Evolutionary conservation across 805 yeast species (phyloP), one percentile per base, ranked within the genome.

Genomic region (Candida xyloterini): DNA sequence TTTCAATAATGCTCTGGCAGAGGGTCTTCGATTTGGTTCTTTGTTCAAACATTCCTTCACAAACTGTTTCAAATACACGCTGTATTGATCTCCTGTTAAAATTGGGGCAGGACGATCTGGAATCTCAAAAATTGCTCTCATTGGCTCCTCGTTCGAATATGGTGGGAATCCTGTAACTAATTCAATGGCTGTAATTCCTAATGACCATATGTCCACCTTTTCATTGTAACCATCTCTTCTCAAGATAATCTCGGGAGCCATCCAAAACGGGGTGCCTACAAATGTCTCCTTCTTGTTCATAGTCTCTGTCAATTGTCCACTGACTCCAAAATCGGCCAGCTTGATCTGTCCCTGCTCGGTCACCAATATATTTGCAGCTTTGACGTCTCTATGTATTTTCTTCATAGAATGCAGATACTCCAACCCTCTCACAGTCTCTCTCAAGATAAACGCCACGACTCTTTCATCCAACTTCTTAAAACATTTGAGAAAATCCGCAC

Each of bases 231-330:
- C 95, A 8, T 64, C 59, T 32, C 53, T 45, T 22, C 59, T 53
- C 8, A 46, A 35, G 30, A 93, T 84, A n/a, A 91, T 84, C 59
- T 93, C 99, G 0, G 99, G 99, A 0, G 99, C 99, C 98, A 91
- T 90, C 97, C 97, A 90, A 62, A 78, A 87, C 10, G 97, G 96
- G 0, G 97, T 89, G 1, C 98, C 98, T 37, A 89, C 96, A 70
- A 90, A 82, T 0, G 96, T 86, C 40, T 76, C 77, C 47, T 81
- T 74, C 44, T 70, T 70, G 15, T 67, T 61, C 37, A 60, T 62
- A 1, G 83, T 72, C 31, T 69, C 63, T 15, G 81, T 74, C 20
- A 90, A 69, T 59, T 88, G 93, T 0, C 93, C 93, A 52, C 91
- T 79, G 4, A 90, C 96, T 1, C 98, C 98, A 67, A 90, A 90